These are phyloP conservation scores for Talaromyces thailandensis DNA, from an alignment of 495 filamentous ascomycete species.

Conservation along the genomic window DNA sequence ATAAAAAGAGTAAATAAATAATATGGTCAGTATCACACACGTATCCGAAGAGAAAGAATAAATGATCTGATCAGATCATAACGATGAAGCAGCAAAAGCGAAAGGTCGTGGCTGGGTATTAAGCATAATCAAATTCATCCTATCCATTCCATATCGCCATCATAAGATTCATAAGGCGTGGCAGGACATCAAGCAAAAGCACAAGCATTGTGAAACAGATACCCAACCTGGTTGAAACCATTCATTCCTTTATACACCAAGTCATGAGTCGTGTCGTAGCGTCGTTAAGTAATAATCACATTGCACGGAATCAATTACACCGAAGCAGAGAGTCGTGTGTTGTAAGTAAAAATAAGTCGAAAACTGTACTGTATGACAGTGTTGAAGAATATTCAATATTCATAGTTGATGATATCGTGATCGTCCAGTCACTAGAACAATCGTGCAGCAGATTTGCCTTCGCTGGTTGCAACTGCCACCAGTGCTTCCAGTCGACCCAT, in stretches of 20 bases:
- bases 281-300: conserved; percentile 2
- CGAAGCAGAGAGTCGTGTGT: background rate
- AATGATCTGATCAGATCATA: background rate
- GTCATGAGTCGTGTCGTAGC: conserved; percentile 2
- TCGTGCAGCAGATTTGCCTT: conserved; percentile 52
- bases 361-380: background rate
- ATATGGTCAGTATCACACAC: background rate
- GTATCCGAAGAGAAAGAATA: background rate
- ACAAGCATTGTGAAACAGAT: background rate
- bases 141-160: background rate
- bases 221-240: background rate
- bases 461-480: conserved; percentile 82
- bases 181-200: background rate
- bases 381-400: background rate
- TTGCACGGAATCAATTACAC: background rate
- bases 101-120: conserved; percentile 5
- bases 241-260: conserved; percentile 1
- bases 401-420: background rate
- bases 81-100: background rate
- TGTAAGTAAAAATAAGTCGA: background rate
- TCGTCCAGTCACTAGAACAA: conserved; percentile 14
- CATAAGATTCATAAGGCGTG: background rate
- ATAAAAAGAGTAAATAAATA: background rate
- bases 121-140: background rate
- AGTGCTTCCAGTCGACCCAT: conserved; percentile 75